Percentiles rank a stretch among this genome's conserved stretches.
Evolutionary conservation across 2,329 filamentous ascomycete genomes (phyloP).

Genomic region (Aspergillus fumigatus): DNA sequence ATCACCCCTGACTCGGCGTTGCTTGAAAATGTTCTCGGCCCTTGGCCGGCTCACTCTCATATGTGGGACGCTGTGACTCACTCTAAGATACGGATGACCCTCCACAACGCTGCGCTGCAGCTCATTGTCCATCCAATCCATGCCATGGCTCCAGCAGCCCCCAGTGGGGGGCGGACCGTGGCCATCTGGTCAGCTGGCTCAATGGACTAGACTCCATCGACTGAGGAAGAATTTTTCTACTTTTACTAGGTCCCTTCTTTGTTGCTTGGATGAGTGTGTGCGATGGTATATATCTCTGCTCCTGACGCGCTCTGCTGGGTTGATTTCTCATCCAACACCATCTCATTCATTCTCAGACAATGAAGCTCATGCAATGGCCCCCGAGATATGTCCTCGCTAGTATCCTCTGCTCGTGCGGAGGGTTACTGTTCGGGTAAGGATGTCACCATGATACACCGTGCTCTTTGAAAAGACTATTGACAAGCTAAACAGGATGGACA

Average conservation of each 20-base stretch:
- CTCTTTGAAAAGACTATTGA: neutral
- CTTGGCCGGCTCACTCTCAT: neutral
- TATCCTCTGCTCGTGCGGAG: constrained; percentile 17
- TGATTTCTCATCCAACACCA: neutral
- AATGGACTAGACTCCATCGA: neutral
- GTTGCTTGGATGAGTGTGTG: neutral
- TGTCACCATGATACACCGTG: neutral
- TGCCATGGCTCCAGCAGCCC: neutral
- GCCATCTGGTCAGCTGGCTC: neutral
- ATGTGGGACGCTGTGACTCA: neutral
- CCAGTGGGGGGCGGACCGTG: neutral
- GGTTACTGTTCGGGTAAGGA: constrained; percentile 15
- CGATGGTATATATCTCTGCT: neutral
- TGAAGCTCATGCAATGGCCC: constrained; percentile 6
- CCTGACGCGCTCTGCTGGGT: neutral
- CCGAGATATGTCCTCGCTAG: constrained; percentile 17
- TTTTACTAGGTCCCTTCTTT: neutral
- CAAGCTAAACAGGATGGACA: constrained; percentile 33
- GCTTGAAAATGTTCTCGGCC: neutral
- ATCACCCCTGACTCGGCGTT: neutral
- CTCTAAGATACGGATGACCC: neutral
- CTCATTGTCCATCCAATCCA: neutral
- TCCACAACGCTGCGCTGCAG: neutral
- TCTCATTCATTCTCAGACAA: neutral
- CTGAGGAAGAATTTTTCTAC: neutral